Evolutionary conservation across 2,329 filamentous ascomycete genomes (phyloP).

Genomic region (Pyrenochaeta sp.): DNA sequence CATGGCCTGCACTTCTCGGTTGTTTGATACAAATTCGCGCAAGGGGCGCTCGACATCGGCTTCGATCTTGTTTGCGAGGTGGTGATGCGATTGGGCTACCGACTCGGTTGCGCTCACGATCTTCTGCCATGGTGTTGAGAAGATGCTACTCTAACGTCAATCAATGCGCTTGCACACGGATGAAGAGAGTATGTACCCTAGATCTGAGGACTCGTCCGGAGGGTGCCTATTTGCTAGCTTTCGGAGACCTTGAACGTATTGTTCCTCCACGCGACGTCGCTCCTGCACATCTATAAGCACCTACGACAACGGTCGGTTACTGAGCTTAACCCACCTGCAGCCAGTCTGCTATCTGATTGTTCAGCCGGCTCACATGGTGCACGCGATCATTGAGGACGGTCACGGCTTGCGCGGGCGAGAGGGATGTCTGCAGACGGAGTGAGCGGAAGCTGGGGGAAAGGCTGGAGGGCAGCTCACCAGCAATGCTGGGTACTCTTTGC

Average conservation of each 20-base stretch:
- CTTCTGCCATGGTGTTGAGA: constrained; percentile 88
- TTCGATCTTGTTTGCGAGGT: constrained; percentile 82
- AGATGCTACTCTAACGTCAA: constrained; percentile 69
- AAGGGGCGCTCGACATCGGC: constrained; percentile 87
- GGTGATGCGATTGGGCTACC: constrained; percentile 83
- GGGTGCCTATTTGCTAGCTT: constrained; percentile 80
- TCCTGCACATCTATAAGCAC: constrained; percentile 67
- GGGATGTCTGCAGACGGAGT: constrained; percentile 68
- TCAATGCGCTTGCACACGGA: constrained; percentile 11
- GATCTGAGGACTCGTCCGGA: constrained; percentile 78
- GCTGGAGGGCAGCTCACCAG: constrained; percentile 68
- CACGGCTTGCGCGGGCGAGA: constrained; percentile 84
- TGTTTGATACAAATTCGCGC: constrained; percentile 75
- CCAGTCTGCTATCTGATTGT: constrained; percentile 94
- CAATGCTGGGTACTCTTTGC: constrained; percentile 92
- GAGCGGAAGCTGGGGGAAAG: constrained; percentile 35
- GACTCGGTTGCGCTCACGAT: constrained; percentile 81
- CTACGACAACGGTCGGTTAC: constrained; percentile 6
- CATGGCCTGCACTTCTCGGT: constrained; percentile 81
- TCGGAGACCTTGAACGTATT: constrained; percentile 82
- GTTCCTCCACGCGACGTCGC: constrained; percentile 88
- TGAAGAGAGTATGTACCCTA: constrained; percentile 72
- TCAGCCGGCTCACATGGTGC: constrained; percentile 84
- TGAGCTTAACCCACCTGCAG: constrained; percentile 74
- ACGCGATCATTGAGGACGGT: constrained; percentile 85